These are phyloP conservation scores for Nicotiana rustica DNA, from an alignment of 305 asterid genomes.

Conservation along the genomic window DNA sequence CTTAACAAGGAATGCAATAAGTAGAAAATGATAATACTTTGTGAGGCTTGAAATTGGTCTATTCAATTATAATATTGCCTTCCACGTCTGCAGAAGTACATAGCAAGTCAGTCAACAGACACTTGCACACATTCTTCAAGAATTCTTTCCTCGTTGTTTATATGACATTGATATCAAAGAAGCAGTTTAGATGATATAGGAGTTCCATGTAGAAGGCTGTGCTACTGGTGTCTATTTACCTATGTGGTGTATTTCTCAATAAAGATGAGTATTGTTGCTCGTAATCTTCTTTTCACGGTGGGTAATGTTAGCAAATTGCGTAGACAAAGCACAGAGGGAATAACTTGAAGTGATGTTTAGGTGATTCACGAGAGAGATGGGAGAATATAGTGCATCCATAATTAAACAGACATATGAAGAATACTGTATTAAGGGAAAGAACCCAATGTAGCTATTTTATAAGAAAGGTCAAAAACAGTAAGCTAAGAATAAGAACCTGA, in stretches of 20 bases:
- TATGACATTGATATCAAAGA: constrained; percentile 6
- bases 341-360: constrained; percentile 6
- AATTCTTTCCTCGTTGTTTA: constrained; percentile 8
- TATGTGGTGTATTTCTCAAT: constrained; percentile 16
- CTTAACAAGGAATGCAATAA: not conserved
- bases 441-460: not conserved
- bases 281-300: not conserved
- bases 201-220: constrained; percentile 13
- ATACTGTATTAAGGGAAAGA: constrained; percentile 15
- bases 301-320: constrained; percentile 13
- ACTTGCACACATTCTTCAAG: constrained; percentile 8
- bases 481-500: constrained; percentile 63
- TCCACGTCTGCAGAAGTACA: not conserved
- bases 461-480: constrained; percentile 4
- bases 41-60: not conserved
- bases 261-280: not conserved
- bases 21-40: not conserved
- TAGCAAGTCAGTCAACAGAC: constrained; percentile 24
- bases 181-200: not conserved
- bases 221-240: not conserved
- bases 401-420: constrained; percentile 13
- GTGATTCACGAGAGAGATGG: not conserved
- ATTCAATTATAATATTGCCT: not conserved
- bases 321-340: constrained; percentile 18
- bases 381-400: constrained; percentile 1